Conservation (phyloP, 2,329 filamentous ascomycete genomes). For the Herpotrichia juniperi region DNA sequence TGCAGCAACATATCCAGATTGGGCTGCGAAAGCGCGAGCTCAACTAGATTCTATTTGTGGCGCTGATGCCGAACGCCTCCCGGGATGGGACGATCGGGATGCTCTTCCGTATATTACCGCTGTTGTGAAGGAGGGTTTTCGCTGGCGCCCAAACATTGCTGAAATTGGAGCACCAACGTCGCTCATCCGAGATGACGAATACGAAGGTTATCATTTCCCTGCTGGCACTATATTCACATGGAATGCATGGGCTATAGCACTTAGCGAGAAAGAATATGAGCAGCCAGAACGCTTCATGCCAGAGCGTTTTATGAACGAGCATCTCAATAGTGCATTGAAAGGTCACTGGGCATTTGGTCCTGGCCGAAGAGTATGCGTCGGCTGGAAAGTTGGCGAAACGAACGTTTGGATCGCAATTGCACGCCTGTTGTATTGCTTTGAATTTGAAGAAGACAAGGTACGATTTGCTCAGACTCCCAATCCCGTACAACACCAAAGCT, state of each 20-base stretch:
- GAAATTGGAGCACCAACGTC: conserved; percentile 21
- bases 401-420: conserved; percentile 15
- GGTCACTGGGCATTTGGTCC: conserved; percentile 25
- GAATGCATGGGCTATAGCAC: conserved; percentile 20
- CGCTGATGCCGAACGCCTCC: conserved; percentile 15
- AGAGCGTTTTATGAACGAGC: conserved; percentile 26
- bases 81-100: conserved; percentile 12
- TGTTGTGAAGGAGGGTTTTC: conserved; percentile 21
- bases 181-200: conserved; percentile 19
- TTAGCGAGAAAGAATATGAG: conserved; percentile 18
- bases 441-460: conserved; percentile 4
- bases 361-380: conserved; percentile 5
- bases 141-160: conserved; percentile 19
- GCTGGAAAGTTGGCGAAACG: conserved; percentile 11
- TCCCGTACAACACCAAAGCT: too few relatives aligned
- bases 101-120: conserved; percentile 15
- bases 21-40: conserved; percentile 15
- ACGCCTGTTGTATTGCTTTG: conserved; percentile 13
- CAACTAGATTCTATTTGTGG: conserved; percentile 21
- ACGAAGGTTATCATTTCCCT: conserved; percentile 24
- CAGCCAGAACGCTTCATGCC: conserved; percentile 22
- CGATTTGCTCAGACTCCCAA: too few relatives aligned
- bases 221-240: conserved; percentile 20
- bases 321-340: conserved; percentile 22
- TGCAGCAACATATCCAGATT: conserved; percentile 17